Evolutionary conservation across 1,139 yeast genomes (phyloP).

Genomic region (Hansenula lynferdii): DNA sequence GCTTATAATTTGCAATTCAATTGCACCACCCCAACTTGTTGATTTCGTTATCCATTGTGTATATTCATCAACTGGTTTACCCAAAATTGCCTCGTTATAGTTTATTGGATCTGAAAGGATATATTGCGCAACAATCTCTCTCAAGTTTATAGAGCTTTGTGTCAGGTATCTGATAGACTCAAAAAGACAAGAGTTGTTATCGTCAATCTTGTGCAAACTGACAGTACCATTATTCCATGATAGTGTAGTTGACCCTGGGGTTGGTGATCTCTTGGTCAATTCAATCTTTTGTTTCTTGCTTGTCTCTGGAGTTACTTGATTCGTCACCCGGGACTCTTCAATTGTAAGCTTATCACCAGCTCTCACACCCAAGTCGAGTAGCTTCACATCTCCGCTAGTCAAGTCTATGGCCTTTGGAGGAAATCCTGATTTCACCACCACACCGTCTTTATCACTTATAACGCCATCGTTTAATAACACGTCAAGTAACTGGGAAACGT

Average conservation of each 20-base stretch:
- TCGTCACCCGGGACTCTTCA: conserved; percentile 21
- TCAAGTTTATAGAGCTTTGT: not conserved
- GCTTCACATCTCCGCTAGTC: conserved; percentile 13
- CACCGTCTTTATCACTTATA: not conserved
- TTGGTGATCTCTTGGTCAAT: conserved; percentile 10
- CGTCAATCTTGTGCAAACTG: conserved; percentile 58
- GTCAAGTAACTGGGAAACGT: conserved; percentile 17
- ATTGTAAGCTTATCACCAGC: conserved; percentile 56
- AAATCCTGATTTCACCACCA: conserved; percentile 45
- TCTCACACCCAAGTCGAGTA: conserved; percentile 40
- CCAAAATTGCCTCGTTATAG: conserved; percentile 54
- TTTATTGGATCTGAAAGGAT: conserved; percentile 39
- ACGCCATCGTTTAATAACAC: conserved; percentile 10
- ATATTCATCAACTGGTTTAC: conserved; percentile 51
- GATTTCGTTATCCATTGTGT: conserved; percentile 56
- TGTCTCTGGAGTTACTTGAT: too few species aligned
- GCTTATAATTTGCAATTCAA: conserved; percentile 66
- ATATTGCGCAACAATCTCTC: conserved; percentile 36
- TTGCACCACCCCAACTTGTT: conserved; percentile 85
- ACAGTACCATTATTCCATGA: conserved; percentile 9
- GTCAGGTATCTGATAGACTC: conserved; percentile 51
- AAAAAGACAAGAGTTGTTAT: conserved; percentile 78
- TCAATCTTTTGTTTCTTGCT: conserved; percentile 10
- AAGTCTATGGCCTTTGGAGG: conserved; percentile 50
- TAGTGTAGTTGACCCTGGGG: conserved; percentile 1